Evolutionary conservation across 1,284 basidiomycete species (phyloP).

Genomic region (Laetiporus sulphureus): DNA sequence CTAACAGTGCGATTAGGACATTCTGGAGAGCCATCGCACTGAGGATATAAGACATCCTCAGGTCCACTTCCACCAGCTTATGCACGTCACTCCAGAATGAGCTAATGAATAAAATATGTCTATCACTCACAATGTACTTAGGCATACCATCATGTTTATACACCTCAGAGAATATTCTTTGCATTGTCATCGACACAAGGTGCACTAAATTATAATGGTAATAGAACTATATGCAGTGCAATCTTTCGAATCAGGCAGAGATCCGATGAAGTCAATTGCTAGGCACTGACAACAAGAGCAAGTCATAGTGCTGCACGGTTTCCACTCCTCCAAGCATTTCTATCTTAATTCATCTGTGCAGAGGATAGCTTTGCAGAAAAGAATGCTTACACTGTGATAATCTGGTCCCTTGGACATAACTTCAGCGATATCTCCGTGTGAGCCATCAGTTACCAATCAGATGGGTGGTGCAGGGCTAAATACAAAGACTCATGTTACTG

Average conservation of each 20-base stretch:
- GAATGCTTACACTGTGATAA: conserved; percentile 14
- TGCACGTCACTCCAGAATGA: conserved; percentile 34
- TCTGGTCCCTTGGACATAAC: conserved; percentile 14
- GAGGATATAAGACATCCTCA: conserved; percentile 35
- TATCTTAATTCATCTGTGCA: conserved; percentile 19
- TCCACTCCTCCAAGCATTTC: conserved; percentile 25
- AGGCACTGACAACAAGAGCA: conserved; percentile 20
- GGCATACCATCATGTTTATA: conserved; percentile 35
- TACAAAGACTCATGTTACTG: conserved; percentile 17
- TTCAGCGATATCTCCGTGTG: conserved; percentile 7
- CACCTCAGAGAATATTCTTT: conserved; percentile 30
- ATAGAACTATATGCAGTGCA: conserved; percentile 23
- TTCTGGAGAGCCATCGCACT: conserved; percentile 35
- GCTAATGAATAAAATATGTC: conserved; percentile 34
- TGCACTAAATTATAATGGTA: conserved; percentile 27
- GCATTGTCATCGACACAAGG: conserved; percentile 19
- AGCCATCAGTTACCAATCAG: conserved; percentile 13
- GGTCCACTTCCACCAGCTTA: conserved; percentile 25
- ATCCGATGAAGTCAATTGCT: conserved; percentile 31
- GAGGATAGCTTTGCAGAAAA: conserved; percentile 24
- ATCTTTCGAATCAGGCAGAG: conserved; percentile 23
- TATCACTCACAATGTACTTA: conserved; percentile 31
- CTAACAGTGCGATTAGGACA: conserved; percentile 30
- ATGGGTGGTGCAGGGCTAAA: conserved; percentile 12
- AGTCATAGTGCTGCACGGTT: conserved; percentile 14